Percentiles rank a stretch among this genome's conserved stretches.
These are phyloP conservation scores for Leptomonas pyrrhocoris DNA, from an alignment of 208 protist genomes.

Conservation along the genomic window DNA sequence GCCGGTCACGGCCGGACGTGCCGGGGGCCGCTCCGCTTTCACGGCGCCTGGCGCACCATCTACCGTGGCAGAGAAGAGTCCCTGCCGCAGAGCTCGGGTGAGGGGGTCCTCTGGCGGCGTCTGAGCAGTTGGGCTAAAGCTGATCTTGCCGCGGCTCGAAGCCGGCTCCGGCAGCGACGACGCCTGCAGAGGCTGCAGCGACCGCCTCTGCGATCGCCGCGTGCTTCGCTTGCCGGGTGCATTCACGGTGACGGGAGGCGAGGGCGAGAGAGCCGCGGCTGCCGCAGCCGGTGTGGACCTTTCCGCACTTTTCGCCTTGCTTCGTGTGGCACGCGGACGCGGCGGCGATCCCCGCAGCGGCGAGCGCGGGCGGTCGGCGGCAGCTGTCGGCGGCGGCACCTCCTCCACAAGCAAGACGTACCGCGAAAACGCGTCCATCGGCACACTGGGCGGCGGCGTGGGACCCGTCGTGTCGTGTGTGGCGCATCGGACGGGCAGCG, in stretches of 20 bases:
- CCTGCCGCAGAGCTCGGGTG: conserved; percentile 30
- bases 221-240: conserved; percentile 2
- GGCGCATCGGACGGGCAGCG: not conserved
- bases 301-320: conserved; percentile 1
- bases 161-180: not conserved
- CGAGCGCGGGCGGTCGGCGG: not conserved
- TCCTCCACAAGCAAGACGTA: conserved; percentile 52
- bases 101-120: conserved; percentile 13
- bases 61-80: not conserved
- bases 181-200: conserved; percentile 4
- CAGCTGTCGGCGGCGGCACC: conserved; percentile 3
- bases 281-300: not conserved
- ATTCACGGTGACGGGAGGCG: not conserved
- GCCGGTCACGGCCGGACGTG: not conserved
- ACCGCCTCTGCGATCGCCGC: conserved; percentile 4
- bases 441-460: conserved; percentile 35
- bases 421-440: conserved; percentile 66
- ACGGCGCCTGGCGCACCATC: not conserved
- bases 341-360: not conserved
- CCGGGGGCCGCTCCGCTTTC: conserved; percentile 3
- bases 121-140: not conserved
- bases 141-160: conserved; percentile 3
- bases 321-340: not conserved
- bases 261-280: not conserved
- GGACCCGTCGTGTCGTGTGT: conserved; percentile 5